Conservation (phyloP, 306 rosid genomes). For the Prosopis cineraria region DNA sequence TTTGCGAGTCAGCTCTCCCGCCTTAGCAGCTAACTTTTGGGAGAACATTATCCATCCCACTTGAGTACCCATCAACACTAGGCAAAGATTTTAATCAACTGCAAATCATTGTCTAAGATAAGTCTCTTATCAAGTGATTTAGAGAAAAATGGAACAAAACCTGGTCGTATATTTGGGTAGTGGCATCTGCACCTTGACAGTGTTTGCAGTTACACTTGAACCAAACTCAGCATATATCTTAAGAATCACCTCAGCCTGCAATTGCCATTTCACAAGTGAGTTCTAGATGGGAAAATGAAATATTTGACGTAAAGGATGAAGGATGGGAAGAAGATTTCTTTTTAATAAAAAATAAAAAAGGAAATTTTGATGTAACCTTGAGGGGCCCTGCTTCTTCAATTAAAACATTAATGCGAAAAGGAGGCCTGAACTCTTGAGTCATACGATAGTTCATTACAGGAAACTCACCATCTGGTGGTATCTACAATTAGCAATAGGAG, state of each 20-base stretch:
- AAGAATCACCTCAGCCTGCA: slow-evolving; percentile 79
- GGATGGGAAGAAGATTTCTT: background rate
- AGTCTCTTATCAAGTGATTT: slow-evolving; percentile 29
- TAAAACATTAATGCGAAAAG: slow-evolving; percentile 76
- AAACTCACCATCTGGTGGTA: slow-evolving; percentile 91
- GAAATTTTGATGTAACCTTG: slow-evolving; percentile 59
- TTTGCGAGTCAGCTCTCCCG: too few relatives aligned
- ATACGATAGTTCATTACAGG: slow-evolving; percentile 90
- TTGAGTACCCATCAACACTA: background rate
- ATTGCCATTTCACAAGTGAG: slow-evolving; percentile 22
- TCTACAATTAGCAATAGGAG: slow-evolving; percentile 45
- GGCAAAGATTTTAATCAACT: slow-evolving; percentile 22
- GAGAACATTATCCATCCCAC: too few relatives aligned
- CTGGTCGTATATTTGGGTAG: slow-evolving; percentile 73
- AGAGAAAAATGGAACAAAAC: slow-evolving; percentile 31
- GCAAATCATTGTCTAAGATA: slow-evolving; percentile 16
- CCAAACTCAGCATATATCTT: slow-evolving; percentile 78
- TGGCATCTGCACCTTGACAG: slow-evolving; percentile 77
- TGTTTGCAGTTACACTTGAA: slow-evolving; percentile 76
- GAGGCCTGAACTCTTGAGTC: slow-evolving; percentile 87
- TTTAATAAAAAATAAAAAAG: background rate
- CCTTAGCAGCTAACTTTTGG: too few relatives aligned
- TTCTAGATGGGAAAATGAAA: slow-evolving; percentile 13
- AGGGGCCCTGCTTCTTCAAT: slow-evolving; percentile 77
- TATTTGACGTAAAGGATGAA: slow-evolving; percentile 13